A percentile compares a stretch with the other conserved stretches of the same genome.
Evolutionary conservation across 352 stramenopile species (phyloP).

Genomic region (Blastocystis sp.): DNA sequence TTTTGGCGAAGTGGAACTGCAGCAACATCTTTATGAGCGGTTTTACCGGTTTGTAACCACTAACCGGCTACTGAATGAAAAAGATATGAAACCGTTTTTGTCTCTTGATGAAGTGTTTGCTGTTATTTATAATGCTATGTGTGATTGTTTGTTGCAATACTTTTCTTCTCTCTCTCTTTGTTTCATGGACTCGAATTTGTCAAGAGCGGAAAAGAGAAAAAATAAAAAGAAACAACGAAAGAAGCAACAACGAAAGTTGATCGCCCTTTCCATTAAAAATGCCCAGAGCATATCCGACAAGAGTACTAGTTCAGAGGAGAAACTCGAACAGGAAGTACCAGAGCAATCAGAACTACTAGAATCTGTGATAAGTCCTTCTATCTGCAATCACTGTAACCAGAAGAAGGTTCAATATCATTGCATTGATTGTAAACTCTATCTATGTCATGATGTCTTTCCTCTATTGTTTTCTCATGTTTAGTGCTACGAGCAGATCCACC

Average conservation of each 20-base stretch:
- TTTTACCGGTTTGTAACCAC: conserved; percentile 21
- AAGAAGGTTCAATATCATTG: neutral
- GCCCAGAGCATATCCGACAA: neutral
- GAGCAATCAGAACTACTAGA: neutral
- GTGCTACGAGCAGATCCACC: neutral
- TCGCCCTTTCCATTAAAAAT: neutral
- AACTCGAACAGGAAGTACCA: neutral
- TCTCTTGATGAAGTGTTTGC: conserved; percentile 17
- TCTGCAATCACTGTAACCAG: neutral
- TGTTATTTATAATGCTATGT: neutral
- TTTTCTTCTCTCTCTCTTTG: neutral
- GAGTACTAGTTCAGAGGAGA: neutral
- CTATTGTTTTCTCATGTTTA: neutral
- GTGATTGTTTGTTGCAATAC: neutral
- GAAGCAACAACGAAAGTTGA: neutral
- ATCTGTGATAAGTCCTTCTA: neutral
- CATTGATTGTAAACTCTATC: neutral
- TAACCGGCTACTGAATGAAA: neutral
- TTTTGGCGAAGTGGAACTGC: neutral
- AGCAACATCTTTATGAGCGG: conserved; percentile 7
- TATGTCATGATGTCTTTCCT: neutral
- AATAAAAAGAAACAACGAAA: conserved; percentile 54
- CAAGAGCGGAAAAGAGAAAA: conserved; percentile 42
- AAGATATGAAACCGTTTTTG: conserved; percentile 25
- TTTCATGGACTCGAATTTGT: neutral